Conservation (phyloP, 2,329 filamentous ascomycete genomes). For the Colletotrichum magnum region DNA sequence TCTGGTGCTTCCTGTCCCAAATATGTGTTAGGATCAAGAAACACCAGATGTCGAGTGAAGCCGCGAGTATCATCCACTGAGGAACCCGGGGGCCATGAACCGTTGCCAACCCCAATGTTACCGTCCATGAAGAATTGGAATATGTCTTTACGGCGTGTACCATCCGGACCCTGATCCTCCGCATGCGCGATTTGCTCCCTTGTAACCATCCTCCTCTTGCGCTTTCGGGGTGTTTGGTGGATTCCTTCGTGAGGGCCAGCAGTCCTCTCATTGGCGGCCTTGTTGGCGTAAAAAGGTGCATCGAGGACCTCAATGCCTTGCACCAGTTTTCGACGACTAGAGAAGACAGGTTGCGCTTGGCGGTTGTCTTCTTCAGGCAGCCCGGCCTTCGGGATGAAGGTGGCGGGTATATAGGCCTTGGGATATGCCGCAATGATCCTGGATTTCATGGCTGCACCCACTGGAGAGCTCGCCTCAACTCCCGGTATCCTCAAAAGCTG, state of each 20-base stretch:
- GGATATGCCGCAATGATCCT: conserved; percentile 61
- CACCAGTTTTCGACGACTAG: conserved; percentile 48
- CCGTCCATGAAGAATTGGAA: conserved; percentile 36
- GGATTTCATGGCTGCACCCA: conserved; percentile 59
- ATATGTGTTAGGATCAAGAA: conserved; percentile 59
- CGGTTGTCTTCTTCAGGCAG: conserved; percentile 44
- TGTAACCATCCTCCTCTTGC: conserved; percentile 34
- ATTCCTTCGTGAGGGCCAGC: conserved; percentile 16
- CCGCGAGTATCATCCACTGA: background rate
- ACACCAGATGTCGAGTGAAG: conserved; percentile 40
- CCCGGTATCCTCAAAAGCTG: conserved; percentile 59
- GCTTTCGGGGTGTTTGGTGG: conserved; percentile 25
- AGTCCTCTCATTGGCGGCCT: conserved; percentile 38
- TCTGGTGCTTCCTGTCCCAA: conserved; percentile 50
- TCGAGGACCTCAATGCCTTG: conserved; percentile 63
- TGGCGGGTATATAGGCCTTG: conserved; percentile 56
- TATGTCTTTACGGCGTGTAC: conserved; percentile 31
- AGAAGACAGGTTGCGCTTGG: conserved; percentile 40
- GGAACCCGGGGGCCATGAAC: background rate
- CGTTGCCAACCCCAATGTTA: background rate
- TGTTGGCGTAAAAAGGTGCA: conserved; percentile 63
- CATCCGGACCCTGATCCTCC: conserved; percentile 29
- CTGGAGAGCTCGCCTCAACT: conserved; percentile 58
- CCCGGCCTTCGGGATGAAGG: conserved; percentile 47
- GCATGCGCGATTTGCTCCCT: conserved; percentile 31